A percentile compares a stretch with the other conserved stretches of the same genome.
Evolutionary conservation across 352 stramenopile genomes (phyloP).

Genomic region (Labyrinthula sp.): DNA sequence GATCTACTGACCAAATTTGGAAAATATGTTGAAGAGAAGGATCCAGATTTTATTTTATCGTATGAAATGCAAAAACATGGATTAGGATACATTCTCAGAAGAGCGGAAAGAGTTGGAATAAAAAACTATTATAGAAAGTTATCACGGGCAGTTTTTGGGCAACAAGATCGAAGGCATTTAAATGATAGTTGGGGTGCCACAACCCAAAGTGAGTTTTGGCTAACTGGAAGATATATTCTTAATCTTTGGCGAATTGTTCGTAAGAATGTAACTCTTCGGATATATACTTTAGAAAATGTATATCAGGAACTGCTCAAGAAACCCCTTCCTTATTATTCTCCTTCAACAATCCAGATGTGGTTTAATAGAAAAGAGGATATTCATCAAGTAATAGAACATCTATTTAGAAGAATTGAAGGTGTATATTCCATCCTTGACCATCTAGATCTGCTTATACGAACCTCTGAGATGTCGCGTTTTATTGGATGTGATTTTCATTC

Average conservation of each 20-base stretch:
- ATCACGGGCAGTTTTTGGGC: constrained; percentile 12
- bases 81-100: constrained; percentile 50
- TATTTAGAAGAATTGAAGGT: constrained; percentile 37
- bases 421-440: constrained; percentile 52
- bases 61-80: constrained; percentile 60
- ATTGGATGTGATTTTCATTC: constrained; percentile 81
- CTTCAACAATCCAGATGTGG: constrained; percentile 43
- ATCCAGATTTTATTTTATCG: constrained; percentile 62
- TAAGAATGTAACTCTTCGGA: constrained; percentile 50
- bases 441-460: constrained; percentile 57
- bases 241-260: constrained; percentile 60
- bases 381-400: constrained; percentile 44
- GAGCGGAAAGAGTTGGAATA: constrained; percentile 40
- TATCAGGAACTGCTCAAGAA: constrained; percentile 44
- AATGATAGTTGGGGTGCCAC: constrained; percentile 32
- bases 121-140: constrained; percentile 29
- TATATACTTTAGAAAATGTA: constrained; percentile 55
- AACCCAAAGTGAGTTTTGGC: constrained; percentile 46
- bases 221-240: constrained; percentile 61
- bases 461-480: constrained; percentile 64
- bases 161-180: constrained; percentile 31
- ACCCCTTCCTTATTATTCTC: constrained; percentile 44
- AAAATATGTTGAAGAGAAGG: constrained; percentile 43
- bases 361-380: constrained; percentile 37
- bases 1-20: constrained; percentile 44